These are phyloP conservation scores for Pseudocercospora crystallina DNA, from an alignment of 2,329 filamentous ascomycete genomes.

Conservation along the genomic window DNA sequence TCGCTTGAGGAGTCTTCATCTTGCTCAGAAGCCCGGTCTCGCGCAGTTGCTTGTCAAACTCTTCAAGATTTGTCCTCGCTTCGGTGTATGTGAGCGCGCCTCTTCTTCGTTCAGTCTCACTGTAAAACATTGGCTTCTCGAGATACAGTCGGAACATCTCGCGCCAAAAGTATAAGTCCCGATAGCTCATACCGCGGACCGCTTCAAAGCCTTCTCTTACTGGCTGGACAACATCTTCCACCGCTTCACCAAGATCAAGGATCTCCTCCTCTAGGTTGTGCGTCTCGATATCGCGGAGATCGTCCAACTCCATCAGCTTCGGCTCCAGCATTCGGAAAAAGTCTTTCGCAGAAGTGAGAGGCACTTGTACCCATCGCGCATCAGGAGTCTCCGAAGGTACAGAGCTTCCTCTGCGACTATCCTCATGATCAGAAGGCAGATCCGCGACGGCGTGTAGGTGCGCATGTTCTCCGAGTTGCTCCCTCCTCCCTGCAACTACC, in stretches of 20 bases:
- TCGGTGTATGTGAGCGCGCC: conserved; percentile 65
- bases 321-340: conserved; percentile 76
- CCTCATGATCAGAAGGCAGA: conserved; percentile 2
- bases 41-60: conserved; percentile 69
- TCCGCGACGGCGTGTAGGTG: conserved; percentile 12
- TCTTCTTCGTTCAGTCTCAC: conserved; percentile 69
- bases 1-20: conserved; percentile 68
- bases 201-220: conserved; percentile 50
- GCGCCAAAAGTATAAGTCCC: conserved; percentile 73
- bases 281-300: conserved; percentile 66
- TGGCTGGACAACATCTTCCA: conserved; percentile 65
- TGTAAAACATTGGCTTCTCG: conserved; percentile 79
- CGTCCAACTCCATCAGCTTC: conserved; percentile 69
- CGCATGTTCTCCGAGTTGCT: conserved; percentile 19
- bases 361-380: conserved; percentile 63
- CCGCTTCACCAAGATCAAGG: conserved; percentile 60
- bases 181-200: conserved; percentile 33
- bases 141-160: conserved; percentile 80
- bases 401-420: not conserved
- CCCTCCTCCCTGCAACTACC: conserved; percentile 38
- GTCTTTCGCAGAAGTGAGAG: conserved; percentile 71
- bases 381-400: conserved; percentile 11
- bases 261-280: conserved; percentile 64
- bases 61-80: conserved; percentile 66
- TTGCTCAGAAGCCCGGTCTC: conserved; percentile 58